Base-by-base conservation (phyloP, 768 basidiomycete genomes). In the Naganishia vaughanmartiniae region DNA sequence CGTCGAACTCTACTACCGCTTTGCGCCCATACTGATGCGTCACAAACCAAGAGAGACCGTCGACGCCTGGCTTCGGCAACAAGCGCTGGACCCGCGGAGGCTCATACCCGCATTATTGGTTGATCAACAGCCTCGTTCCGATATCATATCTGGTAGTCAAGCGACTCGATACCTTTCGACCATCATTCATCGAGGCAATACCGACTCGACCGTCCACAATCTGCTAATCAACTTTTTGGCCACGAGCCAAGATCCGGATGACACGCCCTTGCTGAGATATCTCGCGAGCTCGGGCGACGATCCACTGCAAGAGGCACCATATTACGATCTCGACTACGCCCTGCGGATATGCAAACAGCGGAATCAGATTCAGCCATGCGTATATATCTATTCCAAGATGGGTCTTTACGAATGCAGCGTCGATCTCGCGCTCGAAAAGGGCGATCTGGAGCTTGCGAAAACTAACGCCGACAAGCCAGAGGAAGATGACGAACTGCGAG, bases 381-480 rank as follows among this genome's bases (percentile, higher is more conserved):
- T 98, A 45, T 90, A 92, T 75, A 93, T 99, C 58, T 99, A 98
- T 82, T 90, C 92, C 10, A 92, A 95, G 83, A 93, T 99, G 93
- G 94, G 92, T 3, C 84, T 97, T 53, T 97, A 90, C 85, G 96
- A 98, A 83, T 92, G 91, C 74, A 92, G 91, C 71, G 95, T 99
- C 46, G 94, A 98, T 80, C 84, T 98, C 54, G 95, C 96, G 0
- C 83, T 99, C 60, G 88, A 91, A 79, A 93, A 93, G 78, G 95
- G 93, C 7, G 96, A 99, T 77, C 79, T 99, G 68, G 96, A 98
- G 73, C 83, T 98, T 30, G 96, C 96, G 10, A 96, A 92, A 83
- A 87, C 89, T 74, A 94, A 96, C 75, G 96, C 96, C 3, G 92
- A 99, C 78, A 89, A 89, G 86, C 93, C 92, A 10, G 92, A 91